Evolutionary conservation across 257 asterid species (phyloP).

Genomic region (Parsonsia alboflavescens): DNA sequence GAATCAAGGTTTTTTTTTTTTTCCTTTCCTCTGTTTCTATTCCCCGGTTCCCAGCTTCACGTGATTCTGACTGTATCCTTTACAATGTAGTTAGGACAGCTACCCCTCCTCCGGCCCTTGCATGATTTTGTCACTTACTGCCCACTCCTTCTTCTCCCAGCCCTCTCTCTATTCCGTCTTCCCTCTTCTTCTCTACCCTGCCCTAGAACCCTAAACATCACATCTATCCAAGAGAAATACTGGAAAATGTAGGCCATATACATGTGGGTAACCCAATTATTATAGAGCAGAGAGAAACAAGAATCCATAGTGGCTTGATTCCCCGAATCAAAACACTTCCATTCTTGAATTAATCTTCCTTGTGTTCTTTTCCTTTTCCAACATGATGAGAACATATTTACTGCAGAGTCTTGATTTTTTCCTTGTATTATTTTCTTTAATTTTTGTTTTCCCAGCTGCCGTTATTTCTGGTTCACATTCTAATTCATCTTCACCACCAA

Average conservation of each 20-base stretch:
- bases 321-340: neutral
- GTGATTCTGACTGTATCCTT: conserved; percentile 47
- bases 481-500: conserved; percentile 24
- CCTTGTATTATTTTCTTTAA: conserved; percentile 2
- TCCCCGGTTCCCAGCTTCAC: conserved; percentile 36
- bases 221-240: neutral
- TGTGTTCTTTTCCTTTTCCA: conserved; percentile 2
- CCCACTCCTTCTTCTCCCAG: neutral
- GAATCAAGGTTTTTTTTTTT: conserved; percentile 6
- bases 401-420: conserved; percentile 9
- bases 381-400: conserved; percentile 4
- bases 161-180: neutral
- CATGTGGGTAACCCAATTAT: neutral
- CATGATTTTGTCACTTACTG: conserved; percentile 28
- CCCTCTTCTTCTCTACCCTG: neutral
- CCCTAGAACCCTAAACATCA: neutral
- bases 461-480: conserved; percentile 8
- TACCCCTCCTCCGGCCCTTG: conserved; percentile 23
- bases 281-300: neutral
- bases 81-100: conserved; percentile 29
- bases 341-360: neutral
- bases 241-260: neutral
- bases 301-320: neutral
- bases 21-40: conserved; percentile 13
- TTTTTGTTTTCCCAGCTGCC: conserved; percentile 2